Evolutionary conservation across 192 early-diverging fungal species (phyloP), one percentile per base, ranked within the genome.

Genomic region (Coemansia sp.): DNA sequence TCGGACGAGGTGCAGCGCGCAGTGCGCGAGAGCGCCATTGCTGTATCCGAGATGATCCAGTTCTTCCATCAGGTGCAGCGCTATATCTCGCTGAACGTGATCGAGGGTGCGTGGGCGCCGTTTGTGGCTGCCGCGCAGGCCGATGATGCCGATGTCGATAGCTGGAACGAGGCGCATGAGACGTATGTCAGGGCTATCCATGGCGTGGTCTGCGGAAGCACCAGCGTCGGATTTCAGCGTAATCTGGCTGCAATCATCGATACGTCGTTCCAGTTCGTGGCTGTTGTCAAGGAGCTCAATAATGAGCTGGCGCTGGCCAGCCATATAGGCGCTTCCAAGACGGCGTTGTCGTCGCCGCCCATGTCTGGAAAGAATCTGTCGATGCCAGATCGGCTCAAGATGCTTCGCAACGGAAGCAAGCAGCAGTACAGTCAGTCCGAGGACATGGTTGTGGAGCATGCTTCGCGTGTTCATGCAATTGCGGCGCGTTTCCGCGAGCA

Each of bases 11-110:
- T 88, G 48, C 70, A 71, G 30, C 82, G 74, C 47, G 87, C 88
- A 16, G 68, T 94, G 42, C 92, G 92, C 28, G 63, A 81, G 24
- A 85, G 88, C 61, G 81, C 86, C 46, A 74, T 92, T 45, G 80
- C 85, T 13, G 85, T 88, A 67, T 83, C 83, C 18, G 86, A 95
- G 71, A 98, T 98, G 95, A 87, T 91, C 47, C 95, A 98, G 74
- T 97, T 95, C 74, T 84, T 94, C 45, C 85, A 90, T 63, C 95
- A 98, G 69, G 76, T 98, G 50, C 94, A 97, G 72, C 91, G 94
- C 70, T 97, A 93, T 69, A 87, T 93, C 27, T 78, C 91, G 45
- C 95, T 96, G 74, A 95, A 97, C 72, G 91, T 92, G 49, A 68
- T 98, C 25, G 94, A 95, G 76, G 88, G 87, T 52, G 90, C 93